Evolutionary conservation across 768 basidiomycete species (phyloP).

Genomic region (Artomyces pyxidatus): DNA sequence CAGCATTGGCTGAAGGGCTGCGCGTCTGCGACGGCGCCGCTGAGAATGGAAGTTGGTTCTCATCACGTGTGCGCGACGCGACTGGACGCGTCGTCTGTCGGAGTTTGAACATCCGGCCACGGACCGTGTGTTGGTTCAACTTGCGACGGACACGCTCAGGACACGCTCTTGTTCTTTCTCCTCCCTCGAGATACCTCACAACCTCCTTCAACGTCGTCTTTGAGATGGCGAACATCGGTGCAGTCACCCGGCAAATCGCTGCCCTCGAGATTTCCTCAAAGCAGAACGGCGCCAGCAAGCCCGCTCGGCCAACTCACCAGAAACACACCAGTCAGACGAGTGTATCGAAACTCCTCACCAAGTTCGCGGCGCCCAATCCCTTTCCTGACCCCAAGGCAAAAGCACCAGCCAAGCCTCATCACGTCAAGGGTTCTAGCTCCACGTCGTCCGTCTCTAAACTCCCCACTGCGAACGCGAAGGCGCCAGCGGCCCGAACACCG

Average conservation of each 20-base stretch:
- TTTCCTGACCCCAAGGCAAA: constrained; percentile 22
- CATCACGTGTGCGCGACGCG: constrained; percentile 1
- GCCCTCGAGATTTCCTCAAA: constrained; percentile 56
- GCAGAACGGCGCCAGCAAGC: constrained; percentile 30
- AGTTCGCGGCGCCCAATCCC: constrained; percentile 63
- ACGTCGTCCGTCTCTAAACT: constrained; percentile 25
- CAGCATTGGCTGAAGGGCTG: not conserved
- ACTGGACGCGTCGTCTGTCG: not conserved
- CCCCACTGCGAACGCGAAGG: constrained; percentile 9
- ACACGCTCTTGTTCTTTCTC: no score
- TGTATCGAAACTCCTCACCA: constrained; percentile 65
- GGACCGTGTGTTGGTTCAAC: not conserved
- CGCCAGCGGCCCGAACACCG: constrained; percentile 11
- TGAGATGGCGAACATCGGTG: constrained; percentile 38
- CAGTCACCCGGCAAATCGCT: constrained; percentile 60
- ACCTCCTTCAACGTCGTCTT: not conserved
- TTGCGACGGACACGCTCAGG: not conserved
- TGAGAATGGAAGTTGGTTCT: not conserved
- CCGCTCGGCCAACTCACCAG: constrained; percentile 26
- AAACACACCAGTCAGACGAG: constrained; percentile 54
- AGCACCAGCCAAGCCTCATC: constrained; percentile 8
- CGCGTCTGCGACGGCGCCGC: no score
- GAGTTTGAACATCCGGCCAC: not conserved
- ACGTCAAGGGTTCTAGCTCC: constrained; percentile 17
- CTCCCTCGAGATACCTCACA: not conserved